Percentiles rank a stretch among this genome's conserved stretches.
Conservation (phyloP, 2,329 filamentous ascomycete species). For the Cladophialophora psammophila region DNA sequence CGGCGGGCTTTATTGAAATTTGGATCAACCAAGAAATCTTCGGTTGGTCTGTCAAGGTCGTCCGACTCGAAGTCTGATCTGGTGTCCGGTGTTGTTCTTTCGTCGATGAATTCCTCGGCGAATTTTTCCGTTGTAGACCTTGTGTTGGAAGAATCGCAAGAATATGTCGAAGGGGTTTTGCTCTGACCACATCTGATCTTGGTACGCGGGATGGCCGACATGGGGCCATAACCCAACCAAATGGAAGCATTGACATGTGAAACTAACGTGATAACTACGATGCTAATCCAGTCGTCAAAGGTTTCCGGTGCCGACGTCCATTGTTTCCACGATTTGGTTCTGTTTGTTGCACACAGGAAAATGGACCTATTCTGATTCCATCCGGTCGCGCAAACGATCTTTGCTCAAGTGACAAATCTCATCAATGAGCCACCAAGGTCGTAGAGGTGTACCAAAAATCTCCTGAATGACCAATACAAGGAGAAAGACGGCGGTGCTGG, state of each 20-base stretch:
- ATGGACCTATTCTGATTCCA: not conserved
- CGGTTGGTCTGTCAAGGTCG: not conserved
- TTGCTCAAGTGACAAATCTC: not conserved
- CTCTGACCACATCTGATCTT: not conserved
- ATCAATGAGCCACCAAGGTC: not conserved
- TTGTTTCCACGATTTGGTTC: conserved; percentile 4
- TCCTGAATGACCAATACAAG: not conserved
- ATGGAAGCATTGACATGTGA: conserved; percentile 13
- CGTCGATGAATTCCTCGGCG: not conserved
- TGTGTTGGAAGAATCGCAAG: conserved; percentile 1
- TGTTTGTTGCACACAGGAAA: conserved; percentile 6
- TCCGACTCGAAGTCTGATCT: not conserved
- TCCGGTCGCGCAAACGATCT: not conserved
- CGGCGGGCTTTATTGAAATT: not conserved
- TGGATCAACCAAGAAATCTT: not conserved
- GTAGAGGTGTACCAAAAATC: not conserved
- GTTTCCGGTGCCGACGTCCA: no score
- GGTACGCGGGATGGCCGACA: not conserved
- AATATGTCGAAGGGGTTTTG: conserved; percentile 9
- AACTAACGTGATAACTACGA: not conserved
- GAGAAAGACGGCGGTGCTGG: not conserved
- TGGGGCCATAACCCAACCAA: conserved; percentile 15
- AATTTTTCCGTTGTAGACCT: not conserved
- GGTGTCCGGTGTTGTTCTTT: not conserved
- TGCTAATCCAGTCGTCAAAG: not conserved